These are phyloP conservation scores for Pseudognaphalium luteoalbum DNA, from an alignment of 129 eudicot genomes.

Conservation along the genomic window DNA sequence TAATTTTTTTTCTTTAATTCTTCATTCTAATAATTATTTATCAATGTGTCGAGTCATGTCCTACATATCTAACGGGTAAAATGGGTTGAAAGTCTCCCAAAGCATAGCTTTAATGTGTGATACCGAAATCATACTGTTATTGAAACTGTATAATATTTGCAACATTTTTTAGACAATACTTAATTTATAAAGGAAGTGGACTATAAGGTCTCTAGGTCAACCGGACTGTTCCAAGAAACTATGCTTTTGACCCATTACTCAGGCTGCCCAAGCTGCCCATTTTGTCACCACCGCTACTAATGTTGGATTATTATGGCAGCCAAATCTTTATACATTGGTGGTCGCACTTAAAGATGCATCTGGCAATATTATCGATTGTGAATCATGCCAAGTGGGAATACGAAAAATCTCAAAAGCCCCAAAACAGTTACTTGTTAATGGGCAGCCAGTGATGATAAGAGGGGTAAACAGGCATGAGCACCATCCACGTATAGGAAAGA, in stretches of 20 bases:
- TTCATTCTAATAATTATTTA: not conserved
- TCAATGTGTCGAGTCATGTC: not conserved
- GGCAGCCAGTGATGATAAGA: slow-evolving; percentile 81
- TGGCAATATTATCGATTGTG: slow-evolving; percentile 72
- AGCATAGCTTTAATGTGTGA: too few species aligned
- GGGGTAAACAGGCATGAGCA: slow-evolving; percentile 99
- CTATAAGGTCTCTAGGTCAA: too few species aligned
- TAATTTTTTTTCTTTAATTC: not conserved
- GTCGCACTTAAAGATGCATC: slow-evolving; percentile 82
- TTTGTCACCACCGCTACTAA: not conserved
- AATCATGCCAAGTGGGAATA: slow-evolving; percentile 92
- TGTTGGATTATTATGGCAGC: slow-evolving; percentile 51
- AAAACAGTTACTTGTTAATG: slow-evolving; percentile 91
- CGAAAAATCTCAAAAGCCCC: slow-evolving; percentile 78
- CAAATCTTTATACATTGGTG: slow-evolving; percentile 84
- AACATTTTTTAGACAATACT: too few species aligned
- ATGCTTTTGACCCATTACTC: not conserved
- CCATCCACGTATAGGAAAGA: slow-evolving; percentile 95
- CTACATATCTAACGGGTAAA: not conserved
- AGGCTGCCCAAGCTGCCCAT: not conserved
- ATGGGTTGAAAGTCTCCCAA: too few species aligned
- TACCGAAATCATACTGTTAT: too few species aligned
- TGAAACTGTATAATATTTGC: too few species aligned
- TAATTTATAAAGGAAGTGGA: too few species aligned
- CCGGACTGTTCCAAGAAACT: too few species aligned